Evolutionary conservation across 1,284 basidiomycete genomes (phyloP), one percentile per base, ranked within the genome.

Genomic region (Puccinia sorghi): DNA sequence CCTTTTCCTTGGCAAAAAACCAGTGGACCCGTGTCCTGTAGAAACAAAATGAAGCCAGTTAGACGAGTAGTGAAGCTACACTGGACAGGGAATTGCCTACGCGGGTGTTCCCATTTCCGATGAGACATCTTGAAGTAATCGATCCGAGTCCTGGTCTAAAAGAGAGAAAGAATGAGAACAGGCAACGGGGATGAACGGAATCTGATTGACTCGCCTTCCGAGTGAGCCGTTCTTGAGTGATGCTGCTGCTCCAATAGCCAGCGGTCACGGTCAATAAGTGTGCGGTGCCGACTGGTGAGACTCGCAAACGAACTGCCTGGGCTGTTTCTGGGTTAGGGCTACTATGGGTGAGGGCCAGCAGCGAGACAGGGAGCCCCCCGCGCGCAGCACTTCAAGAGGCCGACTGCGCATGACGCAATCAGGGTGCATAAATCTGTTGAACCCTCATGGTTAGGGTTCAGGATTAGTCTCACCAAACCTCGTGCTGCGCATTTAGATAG

Each of bases 1-100:
- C 75, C 75, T 77, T 89, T 97, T 97, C 86, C 92, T 90, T 84
- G 94, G 94, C 82, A 97, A 82, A 82, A 82, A 82, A 72, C 81
- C 81, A 72, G 81, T 80, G 75, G 82, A 82, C 80, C 80, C 81
- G 80, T 81, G 80, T 69, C 81, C 71, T 64, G 43, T 54, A 39
- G 56, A 46, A 50, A 12, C 25, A 25, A 20, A n/a, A n/a, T 12
- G 46, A 22, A 32, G 50, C 39, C 4, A 27, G 43, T 7, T 32
- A 39, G 32, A 43, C 13, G 12, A 5, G 41, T 11, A 17, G 3
- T 2, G 20, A 7, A 12, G 15, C 27, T 11, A 37, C 32, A n/a
- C 2, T 11, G 13, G 50, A 22, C 17, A 22, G 12, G 6, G 13
- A 41, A 43, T 7, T 63, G 78, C 48, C 56, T 81, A 81, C 82